Evolutionary conservation across 768 basidiomycete genomes (phyloP).

Genomic region (Amanita thiersii): DNA sequence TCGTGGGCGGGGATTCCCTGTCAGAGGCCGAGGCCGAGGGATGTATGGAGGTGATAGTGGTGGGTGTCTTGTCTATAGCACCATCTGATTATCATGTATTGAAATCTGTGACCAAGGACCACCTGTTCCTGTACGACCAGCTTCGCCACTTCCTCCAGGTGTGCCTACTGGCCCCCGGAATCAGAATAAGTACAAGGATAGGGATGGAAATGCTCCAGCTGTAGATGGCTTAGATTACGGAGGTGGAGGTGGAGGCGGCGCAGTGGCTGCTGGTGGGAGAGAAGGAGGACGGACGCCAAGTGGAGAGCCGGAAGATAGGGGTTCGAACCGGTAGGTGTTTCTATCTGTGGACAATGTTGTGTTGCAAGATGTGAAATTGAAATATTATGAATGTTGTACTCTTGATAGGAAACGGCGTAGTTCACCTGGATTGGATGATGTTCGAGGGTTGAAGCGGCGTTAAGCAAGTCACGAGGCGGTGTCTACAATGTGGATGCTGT

Average conservation of each 20-base stretch:
- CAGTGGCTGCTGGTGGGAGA: too few relatives aligned
- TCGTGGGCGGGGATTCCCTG: constrained; percentile 32
- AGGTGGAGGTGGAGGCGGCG: constrained; percentile 28
- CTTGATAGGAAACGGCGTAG: constrained; percentile 58
- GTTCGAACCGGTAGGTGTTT: constrained; percentile 44
- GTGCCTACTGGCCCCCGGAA: constrained; percentile 86
- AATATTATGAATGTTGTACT: constrained; percentile 2
- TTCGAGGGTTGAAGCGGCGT: constrained; percentile 63
- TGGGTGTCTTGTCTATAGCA: neutral
- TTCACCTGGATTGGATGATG: constrained; percentile 64
- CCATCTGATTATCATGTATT: neutral
- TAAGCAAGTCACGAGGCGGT: too few relatives aligned
- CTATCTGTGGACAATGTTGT: constrained; percentile 1
- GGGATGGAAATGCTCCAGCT: constrained; percentile 77
- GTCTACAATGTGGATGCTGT: too few relatives aligned
- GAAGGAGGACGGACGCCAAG: constrained; percentile 48
- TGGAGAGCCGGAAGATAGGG: constrained; percentile 61
- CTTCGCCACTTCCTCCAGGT: constrained; percentile 78
- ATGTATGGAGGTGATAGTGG: neutral
- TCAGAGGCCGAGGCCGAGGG: constrained; percentile 28
- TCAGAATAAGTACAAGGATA: constrained; percentile 86
- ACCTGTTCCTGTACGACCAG: constrained; percentile 59
- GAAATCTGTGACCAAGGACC: constrained; percentile 14
- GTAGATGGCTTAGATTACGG: constrained; percentile 87
- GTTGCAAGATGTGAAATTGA: constrained; percentile 1